phyloP scores from a whole-genome alignment of 805 yeast genomes.

The Saturnispora galanensis region DNA sequence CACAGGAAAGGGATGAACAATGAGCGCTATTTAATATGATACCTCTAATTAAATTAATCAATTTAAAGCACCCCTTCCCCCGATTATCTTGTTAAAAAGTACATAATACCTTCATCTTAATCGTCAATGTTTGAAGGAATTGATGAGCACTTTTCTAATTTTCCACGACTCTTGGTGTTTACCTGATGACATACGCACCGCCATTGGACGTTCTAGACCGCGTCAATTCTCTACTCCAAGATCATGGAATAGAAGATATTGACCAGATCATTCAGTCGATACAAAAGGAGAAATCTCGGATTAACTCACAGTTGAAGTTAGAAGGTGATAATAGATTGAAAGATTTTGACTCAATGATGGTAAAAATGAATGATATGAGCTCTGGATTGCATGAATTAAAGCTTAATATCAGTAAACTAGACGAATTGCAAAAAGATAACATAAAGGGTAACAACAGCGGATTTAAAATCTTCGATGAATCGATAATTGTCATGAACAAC shows the following conservation, averaged over 20 bases:
- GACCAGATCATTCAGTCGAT: constrained; percentile 44
- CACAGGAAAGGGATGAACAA: too few species aligned
- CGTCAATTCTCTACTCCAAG: not conserved
- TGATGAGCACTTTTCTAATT: too few species aligned
- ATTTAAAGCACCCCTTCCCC: not conserved
- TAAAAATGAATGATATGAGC: constrained; percentile 23
- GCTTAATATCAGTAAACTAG: constrained; percentile 24
- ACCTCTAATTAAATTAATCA: not conserved
- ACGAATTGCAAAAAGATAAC: constrained; percentile 34
- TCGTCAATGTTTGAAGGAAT: too few species aligned
- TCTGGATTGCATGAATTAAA: constrained; percentile 42
- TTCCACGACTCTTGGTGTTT: too few species aligned
- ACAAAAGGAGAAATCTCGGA: constrained; percentile 57
- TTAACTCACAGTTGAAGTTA: constrained; percentile 65
- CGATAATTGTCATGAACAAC: constrained; percentile 61
- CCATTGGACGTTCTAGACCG: not conserved
- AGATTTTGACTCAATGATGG: constrained; percentile 17
- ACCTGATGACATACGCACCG: constrained; percentile 1
- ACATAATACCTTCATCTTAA: not conserved
- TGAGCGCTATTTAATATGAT: too few species aligned
- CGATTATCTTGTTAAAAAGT: not conserved
- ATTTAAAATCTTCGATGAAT: constrained; percentile 58
- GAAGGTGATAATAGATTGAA: constrained; percentile 45
- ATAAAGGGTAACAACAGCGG: constrained; percentile 45
- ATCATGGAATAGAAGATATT: constrained; percentile 27